phyloP scores from a whole-genome alignment of 2,329 filamentous ascomycete genomes.

The Aspergillus sp. region DNA sequence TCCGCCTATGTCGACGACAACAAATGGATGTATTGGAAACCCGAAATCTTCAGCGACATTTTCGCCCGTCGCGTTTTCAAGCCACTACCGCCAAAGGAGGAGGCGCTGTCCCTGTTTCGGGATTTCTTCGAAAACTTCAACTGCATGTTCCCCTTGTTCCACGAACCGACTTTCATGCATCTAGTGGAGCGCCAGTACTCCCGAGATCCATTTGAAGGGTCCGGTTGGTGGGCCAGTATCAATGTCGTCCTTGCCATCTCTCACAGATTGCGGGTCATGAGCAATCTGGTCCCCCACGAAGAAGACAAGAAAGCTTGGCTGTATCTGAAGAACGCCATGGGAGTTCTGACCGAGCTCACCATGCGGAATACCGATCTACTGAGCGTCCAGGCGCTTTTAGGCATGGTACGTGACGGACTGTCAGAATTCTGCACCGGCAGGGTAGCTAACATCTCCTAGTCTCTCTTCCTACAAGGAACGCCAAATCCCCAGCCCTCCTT shows the following conservation, averaged over 20 bases:
- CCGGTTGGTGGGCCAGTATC: constrained; percentile 97
- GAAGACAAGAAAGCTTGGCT: constrained; percentile 95
- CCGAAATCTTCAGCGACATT: constrained; percentile 92
- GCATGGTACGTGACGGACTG: constrained; percentile 61
- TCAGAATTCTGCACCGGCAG: neutral
- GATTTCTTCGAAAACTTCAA: constrained; percentile 99
- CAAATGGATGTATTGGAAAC: constrained; percentile 97
- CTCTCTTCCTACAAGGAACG: constrained; percentile 90
- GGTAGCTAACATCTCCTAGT: constrained; percentile 37
- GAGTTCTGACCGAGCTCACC: constrained; percentile 84
- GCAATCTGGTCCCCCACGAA: constrained; percentile 82
- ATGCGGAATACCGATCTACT: constrained; percentile 95
- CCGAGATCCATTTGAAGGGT: constrained; percentile 85
- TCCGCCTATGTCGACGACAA: constrained; percentile 88
- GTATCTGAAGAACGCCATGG: constrained; percentile 95
- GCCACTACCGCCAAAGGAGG: constrained; percentile 77
- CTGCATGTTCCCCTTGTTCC: constrained; percentile 95
- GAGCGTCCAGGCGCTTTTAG: constrained; percentile 88
- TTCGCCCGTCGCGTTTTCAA: constrained; percentile 84
- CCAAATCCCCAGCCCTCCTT: constrained; percentile 95
- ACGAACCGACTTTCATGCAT: constrained; percentile 98
- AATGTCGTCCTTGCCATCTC: constrained; percentile 94
- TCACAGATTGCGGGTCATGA: constrained; percentile 90
- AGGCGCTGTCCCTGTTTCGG: constrained; percentile 80
- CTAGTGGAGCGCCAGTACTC: constrained; percentile 93